A percentile compares a stretch with the other conserved stretches of the same genome.
Evolutionary conservation across 2,329 filamentous ascomycete genomes (phyloP).

Genomic region (Fusarium tuaranense): DNA sequence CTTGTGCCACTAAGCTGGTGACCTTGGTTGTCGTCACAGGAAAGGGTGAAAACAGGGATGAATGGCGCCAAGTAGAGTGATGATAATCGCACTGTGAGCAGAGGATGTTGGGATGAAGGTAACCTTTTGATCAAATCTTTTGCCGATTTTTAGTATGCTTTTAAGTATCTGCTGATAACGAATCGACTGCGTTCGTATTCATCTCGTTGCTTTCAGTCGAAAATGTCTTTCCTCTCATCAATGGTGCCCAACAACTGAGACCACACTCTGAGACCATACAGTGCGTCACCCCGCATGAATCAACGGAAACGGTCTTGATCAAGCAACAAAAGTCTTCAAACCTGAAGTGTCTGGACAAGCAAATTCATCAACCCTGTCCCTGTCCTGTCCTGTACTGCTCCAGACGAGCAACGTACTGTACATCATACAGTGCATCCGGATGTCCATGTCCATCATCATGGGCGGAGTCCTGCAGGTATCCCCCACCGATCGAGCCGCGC

Average conservation of each 20-base stretch:
- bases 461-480: constrained; percentile 40
- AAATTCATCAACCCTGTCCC: constrained; percentile 6
- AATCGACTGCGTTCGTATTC: constrained; percentile 36
- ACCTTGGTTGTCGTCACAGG: constrained; percentile 43
- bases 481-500: constrained; percentile 42
- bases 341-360: not conserved
- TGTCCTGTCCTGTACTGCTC: not conserved
- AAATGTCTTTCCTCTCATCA: not conserved
- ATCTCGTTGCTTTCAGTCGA: constrained; percentile 12
- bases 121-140: not conserved
- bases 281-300: constrained; percentile 45
- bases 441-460: constrained; percentile 36
- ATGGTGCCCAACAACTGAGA: not conserved
- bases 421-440: constrained; percentile 14
- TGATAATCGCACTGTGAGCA: not conserved
- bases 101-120: not conserved
- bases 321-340: not conserved
- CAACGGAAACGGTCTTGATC: constrained; percentile 38
- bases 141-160: not conserved
- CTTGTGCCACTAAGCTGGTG: constrained; percentile 38
- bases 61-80: constrained; percentile 39
- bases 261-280: constrained; percentile 33
- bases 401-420: not conserved
- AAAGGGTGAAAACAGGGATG: constrained; percentile 44
- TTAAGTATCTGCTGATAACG: not conserved